Evolutionary conservation across 1,284 basidiomycete genomes (phyloP).

Genomic region (Leccinum fallax): DNA sequence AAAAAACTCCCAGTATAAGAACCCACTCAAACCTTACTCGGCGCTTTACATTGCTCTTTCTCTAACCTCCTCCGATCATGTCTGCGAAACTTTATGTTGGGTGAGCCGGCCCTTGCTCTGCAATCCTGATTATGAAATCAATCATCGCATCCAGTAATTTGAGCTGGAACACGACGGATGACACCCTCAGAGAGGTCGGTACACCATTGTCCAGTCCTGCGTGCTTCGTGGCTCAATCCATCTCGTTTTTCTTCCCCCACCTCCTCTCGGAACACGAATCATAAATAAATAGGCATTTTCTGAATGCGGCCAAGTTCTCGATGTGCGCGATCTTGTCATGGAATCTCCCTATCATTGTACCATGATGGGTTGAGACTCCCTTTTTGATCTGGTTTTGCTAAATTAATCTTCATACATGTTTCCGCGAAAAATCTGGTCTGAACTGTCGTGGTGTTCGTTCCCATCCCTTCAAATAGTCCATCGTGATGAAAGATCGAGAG

Average conservation of each 20-base stretch:
- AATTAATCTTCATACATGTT: slow-evolving; percentile 35
- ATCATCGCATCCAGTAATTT: slow-evolving; percentile 60
- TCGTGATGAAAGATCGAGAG: slow-evolving; percentile 97
- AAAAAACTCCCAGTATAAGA: slow-evolving; percentile 33
- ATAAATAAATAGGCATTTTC: slow-evolving; percentile 60
- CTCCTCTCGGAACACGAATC: not conserved
- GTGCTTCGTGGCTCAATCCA: slow-evolving; percentile 28
- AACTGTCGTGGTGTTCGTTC: slow-evolving; percentile 13
- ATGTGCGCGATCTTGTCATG: slow-evolving; percentile 62
- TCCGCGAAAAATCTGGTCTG: slow-evolving; percentile 15
- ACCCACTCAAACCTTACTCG: slow-evolving; percentile 26
- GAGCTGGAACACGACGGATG: slow-evolving; percentile 92
- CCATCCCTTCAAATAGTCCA: slow-evolving; percentile 55
- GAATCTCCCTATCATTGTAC: slow-evolving; percentile 43
- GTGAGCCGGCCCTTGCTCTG: slow-evolving; percentile 51
- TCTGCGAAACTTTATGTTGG: slow-evolving; percentile 83
- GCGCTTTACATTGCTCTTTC: slow-evolving; percentile 17
- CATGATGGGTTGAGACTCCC: slow-evolving; percentile 36
- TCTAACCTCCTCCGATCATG: slow-evolving; percentile 45
- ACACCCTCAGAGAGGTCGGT: slow-evolving; percentile 79
- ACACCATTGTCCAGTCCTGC: slow-evolving; percentile 36
- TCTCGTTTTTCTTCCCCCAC: slow-evolving; percentile 3
- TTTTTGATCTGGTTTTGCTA: slow-evolving; percentile 33
- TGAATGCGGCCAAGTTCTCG: slow-evolving; percentile 62
- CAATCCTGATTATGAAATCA: slow-evolving; percentile 29